phyloP scores from a whole-genome alignment of 2,329 filamentous ascomycete genomes.

The Cadophora malorum region DNA sequence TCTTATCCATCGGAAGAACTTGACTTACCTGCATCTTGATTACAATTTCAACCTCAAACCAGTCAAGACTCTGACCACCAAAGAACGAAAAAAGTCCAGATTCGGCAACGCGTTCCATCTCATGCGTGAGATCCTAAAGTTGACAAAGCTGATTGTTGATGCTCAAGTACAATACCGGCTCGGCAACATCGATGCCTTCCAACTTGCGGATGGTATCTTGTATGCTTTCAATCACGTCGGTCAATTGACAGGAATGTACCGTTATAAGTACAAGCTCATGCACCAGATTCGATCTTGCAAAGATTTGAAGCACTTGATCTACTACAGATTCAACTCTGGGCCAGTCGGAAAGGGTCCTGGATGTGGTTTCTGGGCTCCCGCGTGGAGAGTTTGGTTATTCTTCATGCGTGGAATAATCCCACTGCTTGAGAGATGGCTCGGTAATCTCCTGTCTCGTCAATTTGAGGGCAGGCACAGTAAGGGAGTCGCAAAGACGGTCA shows the following conservation, averaged over 20 bases:
- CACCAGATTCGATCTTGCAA: slow-evolving; percentile 99
- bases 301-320: slow-evolving; percentile 98
- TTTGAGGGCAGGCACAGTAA: slow-evolving; percentile 99
- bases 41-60: slow-evolving; percentile 99
- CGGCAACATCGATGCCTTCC: slow-evolving; percentile 98
- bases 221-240: slow-evolving; percentile 99
- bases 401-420: slow-evolving; percentile 99
- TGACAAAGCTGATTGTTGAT: slow-evolving; percentile 98
- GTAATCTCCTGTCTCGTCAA: slow-evolving; percentile 93
- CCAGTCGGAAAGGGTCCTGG: slow-evolving; percentile 97
- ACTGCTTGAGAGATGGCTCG: slow-evolving; percentile 94
- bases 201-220: slow-evolving; percentile 96
- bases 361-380: slow-evolving; percentile 98
- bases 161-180: slow-evolving; percentile 97
- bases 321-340: slow-evolving; percentile 97
- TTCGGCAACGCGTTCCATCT: slow-evolving; percentile 99
- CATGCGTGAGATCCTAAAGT: slow-evolving; percentile 94
- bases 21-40: slow-evolving; percentile 97
- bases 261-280: slow-evolving; percentile 99
- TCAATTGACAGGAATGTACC: slow-evolving; percentile 98
- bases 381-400: slow-evolving; percentile 98
- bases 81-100: slow-evolving; percentile 98
- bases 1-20: slow-evolving; percentile 95
- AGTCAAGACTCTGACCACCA: slow-evolving; percentile 97
- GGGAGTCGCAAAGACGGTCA: slow-evolving; percentile 98